phyloP scores from a whole-genome alignment of 2,329 filamentous ascomycete species.

The Leptographium wingfieldii region DNA sequence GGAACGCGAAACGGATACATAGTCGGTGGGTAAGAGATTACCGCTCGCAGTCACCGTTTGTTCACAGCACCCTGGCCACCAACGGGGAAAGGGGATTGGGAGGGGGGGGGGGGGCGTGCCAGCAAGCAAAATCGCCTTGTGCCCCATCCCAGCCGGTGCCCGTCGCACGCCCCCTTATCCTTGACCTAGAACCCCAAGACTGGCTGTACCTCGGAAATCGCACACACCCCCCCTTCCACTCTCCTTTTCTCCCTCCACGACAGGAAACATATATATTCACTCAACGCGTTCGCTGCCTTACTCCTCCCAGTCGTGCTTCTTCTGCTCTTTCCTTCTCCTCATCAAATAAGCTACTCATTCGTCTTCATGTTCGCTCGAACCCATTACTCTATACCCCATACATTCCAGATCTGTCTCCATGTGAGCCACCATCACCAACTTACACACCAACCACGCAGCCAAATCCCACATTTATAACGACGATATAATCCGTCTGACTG shows the following conservation, averaged over 20 bases:
- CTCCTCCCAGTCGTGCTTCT: not conserved
- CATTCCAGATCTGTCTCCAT: not conserved
- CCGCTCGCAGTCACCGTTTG: not conserved
- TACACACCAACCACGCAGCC: not conserved
- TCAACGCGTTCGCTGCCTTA: not conserved
- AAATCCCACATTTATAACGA: not conserved
- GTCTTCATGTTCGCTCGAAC: not conserved
- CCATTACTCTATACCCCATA: not conserved
- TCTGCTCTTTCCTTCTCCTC: not conserved
- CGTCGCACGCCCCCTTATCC: not conserved
- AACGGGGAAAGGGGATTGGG: not conserved
- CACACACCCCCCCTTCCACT: slow-evolving; percentile 5
- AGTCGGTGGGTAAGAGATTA: not conserved
- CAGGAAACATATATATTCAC: slow-evolving; percentile 6
- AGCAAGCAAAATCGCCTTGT: not conserved
- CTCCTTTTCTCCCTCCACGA: not conserved
- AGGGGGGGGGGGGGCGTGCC: not conserved
- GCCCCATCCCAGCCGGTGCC: not conserved
- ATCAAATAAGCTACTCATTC: not conserved
- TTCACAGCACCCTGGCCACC: not conserved
- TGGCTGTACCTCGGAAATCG: not conserved
- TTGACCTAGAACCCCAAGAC: not conserved
- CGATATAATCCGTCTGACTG: not conserved
- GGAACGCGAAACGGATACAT: not conserved
- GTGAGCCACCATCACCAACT: not conserved